Evolutionary conservation across 1,284 basidiomycete species (phyloP), one percentile per base, ranked within the genome.

Genomic region (Crucibulum parvulum): DNA sequence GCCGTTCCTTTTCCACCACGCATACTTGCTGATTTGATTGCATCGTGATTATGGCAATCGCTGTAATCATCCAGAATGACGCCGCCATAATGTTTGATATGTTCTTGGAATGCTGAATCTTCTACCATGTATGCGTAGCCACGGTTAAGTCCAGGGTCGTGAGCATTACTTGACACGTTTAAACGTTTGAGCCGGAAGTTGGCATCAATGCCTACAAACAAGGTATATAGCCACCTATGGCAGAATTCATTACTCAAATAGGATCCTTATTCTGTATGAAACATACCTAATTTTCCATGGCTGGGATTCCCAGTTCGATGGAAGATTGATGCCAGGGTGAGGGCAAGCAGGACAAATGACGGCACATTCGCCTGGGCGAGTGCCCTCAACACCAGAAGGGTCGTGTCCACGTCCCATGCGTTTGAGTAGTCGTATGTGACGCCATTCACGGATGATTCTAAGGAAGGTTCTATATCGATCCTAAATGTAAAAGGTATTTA

Each of bases 271-370:
- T 37, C 10, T 37, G 10, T 31, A 34, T 51, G 7, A 6, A 51
- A 9, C 15, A 34, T 48, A n/a, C n/a, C n/a, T 34, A 31, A 34
- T 31, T 31, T 34, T 15, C 50, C 50, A 31, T 51, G 16, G 15
- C 34, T 15, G 9, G 24, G 8, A 9, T 31, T 72, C 61, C 72
- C 70, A 77, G 34, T 67, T 62, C 0, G 50, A 48, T 8, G 75
- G 73, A 2, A 78, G 57, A 60, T 80, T 80, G 37, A 67, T 65
- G 2, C 65, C 71, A 0, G 70, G 71, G 4, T 72, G 65, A 0
- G 77, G 78, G 57, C 77, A 79, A 1, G 76, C 74, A 7, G 73
- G 77, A 60, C 78, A 80, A 2, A 63, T 50, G 2, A 79, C 54
- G 1, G 72, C 72, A 16, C 70, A 72, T 11, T 70, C 65, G 0